Base-by-base conservation (phyloP, 2,329 filamentous ascomycete species). In the Cladobotryum mycophilum region DNA sequence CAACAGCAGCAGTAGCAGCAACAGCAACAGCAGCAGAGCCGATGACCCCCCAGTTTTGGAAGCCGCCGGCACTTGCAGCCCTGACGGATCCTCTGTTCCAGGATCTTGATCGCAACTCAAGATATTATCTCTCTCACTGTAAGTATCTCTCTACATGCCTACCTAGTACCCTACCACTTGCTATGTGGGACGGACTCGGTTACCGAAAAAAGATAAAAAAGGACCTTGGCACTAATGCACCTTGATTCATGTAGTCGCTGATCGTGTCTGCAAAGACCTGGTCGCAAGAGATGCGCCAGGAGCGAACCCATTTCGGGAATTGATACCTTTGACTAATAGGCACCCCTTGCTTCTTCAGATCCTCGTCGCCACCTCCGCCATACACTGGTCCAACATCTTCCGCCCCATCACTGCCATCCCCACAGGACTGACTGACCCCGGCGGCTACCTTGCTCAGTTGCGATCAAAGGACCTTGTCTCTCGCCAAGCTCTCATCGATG, bases 51-150 rank as follows among this genome's bases (percentile, higher is more conserved):
- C 42, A 40, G 36, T 36, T 46, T 20, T 53, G 22, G 51, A 41
- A 43, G 36, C 47, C 51, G 30, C 41, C 47, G 22, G 43, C 52
- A 20, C 42, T 52, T n/a, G 52, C 59, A 14, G 61, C 69, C 30
- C 64, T 80, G 45, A 69, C 74, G 25, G 80, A 83, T 60, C 80
- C 80, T 12, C 57, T 82, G 42, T 70, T 82, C 51, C 75, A 80
- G 56, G 75, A 79, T 55, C 70, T 82, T 41, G 71, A 73, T 55
- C 63, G 55, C 17, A 66, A 66, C 41, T 72, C 72, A 25, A 65
- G 74, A 52, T 67, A 69, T 55, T 79, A 80, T 60, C 64, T 79
- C 40, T 66, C 70, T 36, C 75, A 80, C 52, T 80, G 76, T 79
- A 61, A 61, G 74, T 67, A 3, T 13, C 34, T 1, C 20, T 15